These are phyloP conservation scores for Barbatosphaeria neglecta DNA, from an alignment of 495 filamentous ascomycete species.

Conservation along the genomic window DNA sequence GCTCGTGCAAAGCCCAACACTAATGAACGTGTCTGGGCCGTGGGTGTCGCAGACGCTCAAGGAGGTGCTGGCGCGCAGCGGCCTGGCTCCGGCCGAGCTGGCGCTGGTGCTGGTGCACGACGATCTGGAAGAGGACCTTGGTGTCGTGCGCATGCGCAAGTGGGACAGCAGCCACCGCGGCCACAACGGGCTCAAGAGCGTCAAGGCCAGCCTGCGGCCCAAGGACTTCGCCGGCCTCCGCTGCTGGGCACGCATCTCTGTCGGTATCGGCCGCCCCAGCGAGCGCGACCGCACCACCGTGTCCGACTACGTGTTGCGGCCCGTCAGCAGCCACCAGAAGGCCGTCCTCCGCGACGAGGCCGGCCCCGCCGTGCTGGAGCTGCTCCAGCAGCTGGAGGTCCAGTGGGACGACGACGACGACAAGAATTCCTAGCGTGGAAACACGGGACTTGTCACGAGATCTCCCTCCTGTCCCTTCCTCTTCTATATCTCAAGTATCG, in stretches of 20 bases:
- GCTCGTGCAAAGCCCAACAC: conserved; percentile 53
- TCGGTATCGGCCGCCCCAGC: conserved; percentile 63
- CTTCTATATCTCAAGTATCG: no score
- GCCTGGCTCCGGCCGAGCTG: conserved; percentile 21
- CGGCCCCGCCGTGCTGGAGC: conserved; percentile 36
- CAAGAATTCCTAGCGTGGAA: no score
- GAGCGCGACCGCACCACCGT: conserved; percentile 46
- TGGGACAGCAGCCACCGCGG: conserved; percentile 55
- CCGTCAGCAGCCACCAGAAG: conserved; percentile 41
- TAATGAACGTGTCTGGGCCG: conserved; percentile 66
- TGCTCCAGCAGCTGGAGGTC: conserved; percentile 35
- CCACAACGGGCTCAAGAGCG: conserved; percentile 71
- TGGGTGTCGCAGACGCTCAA: conserved; percentile 36
- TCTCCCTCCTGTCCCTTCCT: no score
- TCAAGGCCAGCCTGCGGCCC: conserved; percentile 35
- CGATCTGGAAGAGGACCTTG: conserved; percentile 61
- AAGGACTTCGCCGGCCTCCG: conserved; percentile 8
- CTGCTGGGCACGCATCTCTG: conserved; percentile 39
- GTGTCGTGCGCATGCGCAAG: conserved; percentile 44
- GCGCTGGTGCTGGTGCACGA: conserved; percentile 69
- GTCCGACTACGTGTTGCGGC: conserved; percentile 54
- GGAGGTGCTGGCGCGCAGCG: conserved; percentile 20
- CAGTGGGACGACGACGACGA: conserved; percentile 15
- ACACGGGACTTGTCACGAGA: not conserved
- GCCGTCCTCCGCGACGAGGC: conserved; percentile 35